phyloP scores from a whole-genome alignment of 2,329 filamentous ascomycete species.

The Chlorencoelia australis region DNA sequence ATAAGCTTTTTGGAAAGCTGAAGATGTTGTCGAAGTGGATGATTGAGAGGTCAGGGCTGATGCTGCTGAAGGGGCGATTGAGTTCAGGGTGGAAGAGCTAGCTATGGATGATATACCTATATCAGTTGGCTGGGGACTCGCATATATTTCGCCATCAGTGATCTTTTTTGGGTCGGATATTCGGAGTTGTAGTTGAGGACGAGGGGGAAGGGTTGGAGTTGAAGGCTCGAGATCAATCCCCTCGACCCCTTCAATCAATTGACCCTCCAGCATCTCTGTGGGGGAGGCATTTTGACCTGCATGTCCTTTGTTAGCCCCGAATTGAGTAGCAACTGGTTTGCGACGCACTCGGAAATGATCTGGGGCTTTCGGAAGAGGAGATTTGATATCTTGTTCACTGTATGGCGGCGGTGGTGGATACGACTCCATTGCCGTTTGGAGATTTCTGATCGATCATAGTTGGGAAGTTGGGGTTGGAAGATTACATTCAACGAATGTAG shows the following conservation, averaged over 20 bases:
- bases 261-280: neutral
- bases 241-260: neutral
- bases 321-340: neutral
- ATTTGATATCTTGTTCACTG: neutral
- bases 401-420: slow-evolving; percentile 4
- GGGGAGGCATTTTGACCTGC: neutral
- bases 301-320: neutral
- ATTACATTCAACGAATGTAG: too few species aligned
- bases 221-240: neutral
- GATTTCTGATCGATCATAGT: neutral
- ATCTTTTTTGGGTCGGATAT: neutral
- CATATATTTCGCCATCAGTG: neutral
- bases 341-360: slow-evolving; percentile 1
- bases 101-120: neutral
- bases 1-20: slow-evolving; percentile 21
- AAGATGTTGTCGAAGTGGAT: slow-evolving; percentile 8
- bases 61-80: neutral
- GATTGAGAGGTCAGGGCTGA: slow-evolving; percentile 1
- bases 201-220: neutral
- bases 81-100: neutral
- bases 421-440: slow-evolving; percentile 2
- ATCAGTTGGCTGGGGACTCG: neutral
- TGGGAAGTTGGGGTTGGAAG: too few species aligned
- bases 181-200: neutral
- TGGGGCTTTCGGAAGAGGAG: neutral